Conservation (phyloP, 306 rosid genomes). For the Casuarina equisetifolia region DNA sequence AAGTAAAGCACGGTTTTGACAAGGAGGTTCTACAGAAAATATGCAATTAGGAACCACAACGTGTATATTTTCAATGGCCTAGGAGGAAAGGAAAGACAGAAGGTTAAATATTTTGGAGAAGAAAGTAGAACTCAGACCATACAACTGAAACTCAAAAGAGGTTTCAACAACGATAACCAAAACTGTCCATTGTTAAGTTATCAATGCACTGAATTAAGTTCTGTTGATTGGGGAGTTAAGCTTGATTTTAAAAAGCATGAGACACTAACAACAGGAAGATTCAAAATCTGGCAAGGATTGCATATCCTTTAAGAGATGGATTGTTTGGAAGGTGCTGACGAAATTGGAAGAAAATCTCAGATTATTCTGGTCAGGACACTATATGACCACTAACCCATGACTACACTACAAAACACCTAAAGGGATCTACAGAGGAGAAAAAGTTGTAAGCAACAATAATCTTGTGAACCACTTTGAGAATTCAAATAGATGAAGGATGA, state of each 20-base stretch:
- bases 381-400: background rate
- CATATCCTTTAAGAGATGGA: background rate
- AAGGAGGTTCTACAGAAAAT: slow-evolving; percentile 5
- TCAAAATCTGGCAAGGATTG: background rate
- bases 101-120: background rate
- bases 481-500: slow-evolving; percentile 2
- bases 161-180: background rate
- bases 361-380: background rate
- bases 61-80: background rate
- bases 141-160: background rate
- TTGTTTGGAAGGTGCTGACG: background rate
- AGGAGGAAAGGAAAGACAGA: background rate
- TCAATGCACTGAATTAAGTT: background rate
- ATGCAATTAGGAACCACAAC: background rate
- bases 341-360: background rate
- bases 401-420: background rate
- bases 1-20: background rate
- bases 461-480: background rate
- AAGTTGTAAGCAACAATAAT: background rate
- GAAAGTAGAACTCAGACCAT: background rate
- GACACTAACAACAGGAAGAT: background rate
- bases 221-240: background rate
- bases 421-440: background rate
- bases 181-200: background rate
- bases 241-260: background rate